Conservation (phyloP, 257 asterid species). For the Petunia axillaris region DNA sequence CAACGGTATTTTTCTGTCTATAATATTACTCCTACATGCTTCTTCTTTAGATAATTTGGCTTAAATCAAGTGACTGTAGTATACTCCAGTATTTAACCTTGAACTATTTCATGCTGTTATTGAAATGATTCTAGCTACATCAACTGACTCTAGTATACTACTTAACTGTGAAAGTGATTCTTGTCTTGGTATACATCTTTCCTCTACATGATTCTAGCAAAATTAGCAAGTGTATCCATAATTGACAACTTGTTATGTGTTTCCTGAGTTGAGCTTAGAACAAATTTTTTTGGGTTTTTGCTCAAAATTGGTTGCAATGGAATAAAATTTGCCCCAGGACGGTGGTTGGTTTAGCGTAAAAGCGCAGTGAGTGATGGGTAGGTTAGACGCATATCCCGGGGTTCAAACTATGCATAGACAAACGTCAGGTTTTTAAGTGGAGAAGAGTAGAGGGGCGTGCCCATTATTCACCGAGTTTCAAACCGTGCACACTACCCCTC, state of each 20-base stretch:
- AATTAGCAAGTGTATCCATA: background rate
- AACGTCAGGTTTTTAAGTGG: too few species aligned
- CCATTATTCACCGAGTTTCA: too few species aligned
- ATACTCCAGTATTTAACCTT: too few species aligned
- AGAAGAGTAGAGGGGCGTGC: too few species aligned
- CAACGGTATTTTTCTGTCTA: conserved; percentile 50
- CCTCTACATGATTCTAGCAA: background rate
- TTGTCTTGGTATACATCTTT: background rate
- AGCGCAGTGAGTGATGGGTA: too few species aligned
- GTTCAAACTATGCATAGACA: too few species aligned
- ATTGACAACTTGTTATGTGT: background rate
- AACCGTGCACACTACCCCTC: too few species aligned
- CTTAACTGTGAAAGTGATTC: too few species aligned
- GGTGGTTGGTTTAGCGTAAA: too few species aligned
- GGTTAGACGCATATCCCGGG: too few species aligned
- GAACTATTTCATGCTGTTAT: background rate
- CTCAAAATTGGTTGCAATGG: conserved; percentile 3
- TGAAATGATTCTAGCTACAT: background rate
- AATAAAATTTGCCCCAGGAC: background rate
- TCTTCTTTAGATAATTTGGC: background rate
- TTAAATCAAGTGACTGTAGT: background rate
- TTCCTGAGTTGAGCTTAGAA: background rate
- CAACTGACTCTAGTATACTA: too few species aligned
- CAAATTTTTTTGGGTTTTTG: background rate
- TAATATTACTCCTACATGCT: background rate